These are phyloP conservation scores for Suhomyces sp. DNA, from an alignment of 805 yeast genomes.

Conservation along the genomic window DNA sequence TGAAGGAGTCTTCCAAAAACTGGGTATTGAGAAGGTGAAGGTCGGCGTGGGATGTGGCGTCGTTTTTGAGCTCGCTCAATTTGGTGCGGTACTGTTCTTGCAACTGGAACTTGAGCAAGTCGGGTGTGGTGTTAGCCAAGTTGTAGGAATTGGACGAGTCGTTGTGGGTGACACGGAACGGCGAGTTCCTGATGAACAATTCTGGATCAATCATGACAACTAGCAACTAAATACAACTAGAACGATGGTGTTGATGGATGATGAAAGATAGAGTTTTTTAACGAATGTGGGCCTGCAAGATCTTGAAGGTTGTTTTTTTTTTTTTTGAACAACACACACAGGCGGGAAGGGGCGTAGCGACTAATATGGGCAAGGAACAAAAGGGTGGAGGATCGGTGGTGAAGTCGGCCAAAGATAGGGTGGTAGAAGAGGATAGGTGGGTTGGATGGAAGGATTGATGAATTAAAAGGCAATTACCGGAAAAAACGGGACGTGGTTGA, in stretches of 20 bases:
- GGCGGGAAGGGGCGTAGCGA: slow-evolving; percentile 1
- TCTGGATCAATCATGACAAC: slow-evolving; percentile 39
- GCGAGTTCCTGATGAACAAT: slow-evolving; percentile 34
- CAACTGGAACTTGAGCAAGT: slow-evolving; percentile 41
- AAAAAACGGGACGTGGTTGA: neutral
- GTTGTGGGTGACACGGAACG: slow-evolving; percentile 31
- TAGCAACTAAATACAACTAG: neutral
- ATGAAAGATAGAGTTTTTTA: neutral
- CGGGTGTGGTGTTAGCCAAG: slow-evolving; percentile 40
- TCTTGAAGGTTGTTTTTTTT: neutral
- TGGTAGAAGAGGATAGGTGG: neutral
- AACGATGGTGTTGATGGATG: neutral
- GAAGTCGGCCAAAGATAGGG: neutral
- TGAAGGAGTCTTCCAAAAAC: slow-evolving; percentile 30
- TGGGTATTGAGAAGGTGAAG: slow-evolving; percentile 16
- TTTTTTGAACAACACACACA: neutral
- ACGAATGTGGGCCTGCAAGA: neutral
- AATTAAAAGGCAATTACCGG: neutral
- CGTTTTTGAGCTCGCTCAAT: slow-evolving; percentile 13
- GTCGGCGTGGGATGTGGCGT: slow-evolving; percentile 1
- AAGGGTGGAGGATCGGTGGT: no score
- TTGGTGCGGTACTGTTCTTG: slow-evolving; percentile 36
- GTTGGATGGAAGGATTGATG: neutral
- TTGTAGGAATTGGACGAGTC: slow-evolving; percentile 24
- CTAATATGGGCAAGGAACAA: neutral